Conservation (phyloP, 179 eudicot genomes). For the Camellia oleifera region DNA sequence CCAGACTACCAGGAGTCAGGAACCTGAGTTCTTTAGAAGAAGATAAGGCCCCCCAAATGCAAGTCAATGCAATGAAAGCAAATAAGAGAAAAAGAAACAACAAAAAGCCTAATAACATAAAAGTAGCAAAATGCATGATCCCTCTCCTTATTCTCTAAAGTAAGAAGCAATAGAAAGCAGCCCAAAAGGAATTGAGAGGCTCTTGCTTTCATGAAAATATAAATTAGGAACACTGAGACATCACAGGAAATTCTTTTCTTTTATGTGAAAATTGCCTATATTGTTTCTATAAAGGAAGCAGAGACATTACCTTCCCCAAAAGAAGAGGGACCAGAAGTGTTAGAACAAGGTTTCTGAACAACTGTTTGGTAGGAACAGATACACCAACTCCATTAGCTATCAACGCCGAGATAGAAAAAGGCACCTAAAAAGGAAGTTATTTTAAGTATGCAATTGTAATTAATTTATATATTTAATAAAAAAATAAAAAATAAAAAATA, state of each 20-base stretch:
- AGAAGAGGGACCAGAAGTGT: constrained; percentile 79
- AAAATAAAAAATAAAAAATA: too few species aligned
- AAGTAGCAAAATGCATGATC: not conserved
- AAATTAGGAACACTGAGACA: not conserved
- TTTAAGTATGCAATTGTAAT: not conserved
- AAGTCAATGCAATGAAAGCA: not conserved
- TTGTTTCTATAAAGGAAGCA: constrained; percentile 7
- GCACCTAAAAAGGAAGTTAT: constrained; percentile 44
- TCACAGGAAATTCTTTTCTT: not conserved
- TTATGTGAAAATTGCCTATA: not conserved
- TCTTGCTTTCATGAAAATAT: not conserved
- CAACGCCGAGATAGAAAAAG: constrained; percentile 72
- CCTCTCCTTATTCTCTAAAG: too few species aligned
- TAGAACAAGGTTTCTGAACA: constrained; percentile 73
- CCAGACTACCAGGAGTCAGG: too few species aligned
- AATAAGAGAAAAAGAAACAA: not conserved
- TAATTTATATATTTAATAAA: not conserved
- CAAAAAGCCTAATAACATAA: not conserved
- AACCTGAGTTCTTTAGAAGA: not conserved
- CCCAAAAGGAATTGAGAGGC: not conserved
- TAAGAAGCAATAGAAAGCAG: not conserved
- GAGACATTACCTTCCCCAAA: constrained; percentile 75
- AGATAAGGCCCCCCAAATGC: not conserved
- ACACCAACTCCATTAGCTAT: constrained; percentile 88
- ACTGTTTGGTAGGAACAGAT: constrained; percentile 69